These are phyloP conservation scores for Microdochium paspali DNA, from an alignment of 2,329 filamentous ascomycete species.

Conservation along the genomic window DNA sequence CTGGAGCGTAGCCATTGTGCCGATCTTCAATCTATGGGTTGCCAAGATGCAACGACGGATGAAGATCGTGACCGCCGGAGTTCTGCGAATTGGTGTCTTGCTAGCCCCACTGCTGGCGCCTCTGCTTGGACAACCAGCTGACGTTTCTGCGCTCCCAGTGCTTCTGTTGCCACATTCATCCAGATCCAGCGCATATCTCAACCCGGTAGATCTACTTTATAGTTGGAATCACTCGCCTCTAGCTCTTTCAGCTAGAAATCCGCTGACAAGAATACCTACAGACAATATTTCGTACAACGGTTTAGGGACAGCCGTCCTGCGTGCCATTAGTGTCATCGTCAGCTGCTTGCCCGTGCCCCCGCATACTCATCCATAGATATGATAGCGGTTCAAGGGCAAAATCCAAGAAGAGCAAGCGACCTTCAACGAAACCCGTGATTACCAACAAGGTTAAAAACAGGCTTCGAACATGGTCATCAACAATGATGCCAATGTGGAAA, in stretches of 20 bases:
- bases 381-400: not conserved
- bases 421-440: too few species aligned
- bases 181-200: not conserved
- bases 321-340: not conserved
- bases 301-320: not conserved
- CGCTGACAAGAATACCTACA: not conserved
- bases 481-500: too few species aligned
- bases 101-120: constrained; percentile 5
- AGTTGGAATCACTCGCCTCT: not conserved
- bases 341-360: not conserved
- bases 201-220: not conserved
- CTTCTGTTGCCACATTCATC: not conserved
- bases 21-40: constrained; percentile 15
- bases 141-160: not conserved
- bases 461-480: too few species aligned
- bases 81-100: constrained; percentile 13
- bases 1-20: constrained; percentile 11
- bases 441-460: too few species aligned
- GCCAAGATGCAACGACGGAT: constrained; percentile 14
- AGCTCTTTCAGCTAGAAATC: not conserved
- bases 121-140: not conserved
- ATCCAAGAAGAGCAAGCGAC: too few species aligned
- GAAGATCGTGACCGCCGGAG: constrained; percentile 10
- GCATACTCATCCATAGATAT: not conserved
- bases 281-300: not conserved